phyloP scores from a whole-genome alignment of 1,284 basidiomycete species.

The Ustilago tritici region DNA sequence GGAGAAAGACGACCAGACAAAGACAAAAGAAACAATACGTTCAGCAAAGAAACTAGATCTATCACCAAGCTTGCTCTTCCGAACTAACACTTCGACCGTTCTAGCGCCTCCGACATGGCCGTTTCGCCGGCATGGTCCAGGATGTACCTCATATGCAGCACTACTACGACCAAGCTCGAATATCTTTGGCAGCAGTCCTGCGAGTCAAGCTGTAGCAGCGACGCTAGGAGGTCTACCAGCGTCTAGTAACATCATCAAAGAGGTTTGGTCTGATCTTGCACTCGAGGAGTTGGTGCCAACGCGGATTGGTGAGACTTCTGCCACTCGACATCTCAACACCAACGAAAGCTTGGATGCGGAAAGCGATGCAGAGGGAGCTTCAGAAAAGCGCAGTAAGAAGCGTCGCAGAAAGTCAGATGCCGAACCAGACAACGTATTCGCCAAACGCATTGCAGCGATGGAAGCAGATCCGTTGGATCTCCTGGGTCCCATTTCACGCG shows the following conservation, averaged over 20 bases:
- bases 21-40: slow-evolving; percentile 10
- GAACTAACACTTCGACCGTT: slow-evolving; percentile 31
- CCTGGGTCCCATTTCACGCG: slow-evolving; percentile 36
- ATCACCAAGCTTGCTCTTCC: slow-evolving; percentile 35
- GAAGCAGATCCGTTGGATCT: slow-evolving; percentile 48
- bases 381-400: slow-evolving; percentile 17
- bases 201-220: slow-evolving; percentile 43
- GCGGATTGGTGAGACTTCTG: slow-evolving; percentile 30
- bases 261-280: slow-evolving; percentile 62
- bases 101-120: slow-evolving; percentile 53
- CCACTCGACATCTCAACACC: slow-evolving; percentile 20
- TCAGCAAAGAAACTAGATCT: slow-evolving; percentile 39
- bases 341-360: slow-evolving; percentile 2
- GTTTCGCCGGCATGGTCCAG: slow-evolving; percentile 54
- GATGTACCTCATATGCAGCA: slow-evolving; percentile 49
- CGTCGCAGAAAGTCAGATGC: slow-evolving; percentile 21
- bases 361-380: not conserved
- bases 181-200: slow-evolving; percentile 39
- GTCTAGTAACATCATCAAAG: slow-evolving; percentile 27
- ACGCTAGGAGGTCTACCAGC: slow-evolving; percentile 37
- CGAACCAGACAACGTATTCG: slow-evolving; percentile 26
- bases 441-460: slow-evolving; percentile 22
- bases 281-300: slow-evolving; percentile 54
- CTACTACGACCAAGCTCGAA: slow-evolving; percentile 47
- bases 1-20: not conserved